phyloP scores from a whole-genome alignment of 2,329 filamentous ascomycete genomes.

The Diplodia seriata region DNA sequence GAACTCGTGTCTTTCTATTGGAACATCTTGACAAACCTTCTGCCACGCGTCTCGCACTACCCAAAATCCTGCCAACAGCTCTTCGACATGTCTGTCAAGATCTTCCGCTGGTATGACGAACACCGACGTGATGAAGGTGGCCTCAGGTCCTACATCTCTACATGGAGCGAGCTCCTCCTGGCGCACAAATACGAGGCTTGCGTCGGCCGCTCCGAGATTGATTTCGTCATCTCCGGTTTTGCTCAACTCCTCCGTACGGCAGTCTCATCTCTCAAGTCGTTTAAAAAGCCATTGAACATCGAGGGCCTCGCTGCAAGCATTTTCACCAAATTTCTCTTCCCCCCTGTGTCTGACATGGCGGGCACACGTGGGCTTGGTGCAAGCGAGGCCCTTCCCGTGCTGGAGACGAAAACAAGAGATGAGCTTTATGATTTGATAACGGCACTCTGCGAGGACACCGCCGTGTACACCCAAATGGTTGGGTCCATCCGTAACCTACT shows the following conservation, averaged over 20 bases:
- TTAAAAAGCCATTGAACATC: conserved; percentile 47
- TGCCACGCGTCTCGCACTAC: conserved; percentile 41
- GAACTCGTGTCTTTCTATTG: conserved; percentile 47
- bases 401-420: conserved; percentile 46
- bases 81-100: conserved; percentile 45
- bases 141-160: conserved; percentile 40
- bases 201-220: conserved; percentile 46
- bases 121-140: conserved; percentile 42
- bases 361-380: neutral
- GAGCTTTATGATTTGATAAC: conserved; percentile 48
- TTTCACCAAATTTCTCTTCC: conserved; percentile 48
- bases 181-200: conserved; percentile 44
- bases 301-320: conserved; percentile 35
- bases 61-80: conserved; percentile 43
- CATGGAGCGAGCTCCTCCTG: conserved; percentile 47
- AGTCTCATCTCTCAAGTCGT: conserved; percentile 49
- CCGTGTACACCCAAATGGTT: conserved; percentile 41
- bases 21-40: conserved; percentile 42
- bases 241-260: conserved; percentile 50
- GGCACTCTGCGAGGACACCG: conserved; percentile 43
- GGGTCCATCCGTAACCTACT: conserved; percentile 42
- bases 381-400: conserved; percentile 39
- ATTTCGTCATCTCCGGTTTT: conserved; percentile 49
- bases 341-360: conserved; percentile 27
- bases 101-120: conserved; percentile 47